These are phyloP conservation scores for Colletotrichum sp. DNA, from an alignment of 2,329 filamentous ascomycete genomes.

Conservation along the genomic window DNA sequence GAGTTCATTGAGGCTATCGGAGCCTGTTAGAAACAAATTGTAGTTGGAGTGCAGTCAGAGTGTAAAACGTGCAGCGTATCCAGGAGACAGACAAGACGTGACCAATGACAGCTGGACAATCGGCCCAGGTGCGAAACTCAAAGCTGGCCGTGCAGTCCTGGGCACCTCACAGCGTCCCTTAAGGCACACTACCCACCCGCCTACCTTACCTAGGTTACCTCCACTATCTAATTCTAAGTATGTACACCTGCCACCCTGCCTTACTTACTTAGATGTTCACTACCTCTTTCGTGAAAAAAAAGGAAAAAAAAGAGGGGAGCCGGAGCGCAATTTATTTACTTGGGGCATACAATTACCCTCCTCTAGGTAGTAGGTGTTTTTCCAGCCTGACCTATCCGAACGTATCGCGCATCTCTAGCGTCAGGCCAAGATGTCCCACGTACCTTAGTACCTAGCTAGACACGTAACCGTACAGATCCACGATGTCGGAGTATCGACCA, in stretches of 20 bases:
- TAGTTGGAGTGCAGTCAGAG: background rate
- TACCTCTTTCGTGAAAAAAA: no score
- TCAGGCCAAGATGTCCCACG: background rate
- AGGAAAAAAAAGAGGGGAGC: no score
- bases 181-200: background rate
- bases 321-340: background rate
- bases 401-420: background rate
- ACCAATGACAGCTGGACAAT: slow-evolving; percentile 1
- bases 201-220: background rate
- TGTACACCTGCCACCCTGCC: background rate
- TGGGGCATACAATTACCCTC: background rate
- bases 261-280: background rate
- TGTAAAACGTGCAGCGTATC: background rate
- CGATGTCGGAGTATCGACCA: background rate
- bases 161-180: background rate
- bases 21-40: background rate
- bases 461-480: background rate
- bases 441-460: background rate
- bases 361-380: background rate
- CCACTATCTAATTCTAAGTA: background rate
- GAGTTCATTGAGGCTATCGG: slow-evolving; percentile 39
- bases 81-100: background rate
- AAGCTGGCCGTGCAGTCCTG: background rate
- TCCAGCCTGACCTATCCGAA: background rate
- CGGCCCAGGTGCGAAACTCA: background rate